These are phyloP conservation scores for Circinella minor DNA, from an alignment of 371 early-diverging fungal genomes.

Conservation along the genomic window DNA sequence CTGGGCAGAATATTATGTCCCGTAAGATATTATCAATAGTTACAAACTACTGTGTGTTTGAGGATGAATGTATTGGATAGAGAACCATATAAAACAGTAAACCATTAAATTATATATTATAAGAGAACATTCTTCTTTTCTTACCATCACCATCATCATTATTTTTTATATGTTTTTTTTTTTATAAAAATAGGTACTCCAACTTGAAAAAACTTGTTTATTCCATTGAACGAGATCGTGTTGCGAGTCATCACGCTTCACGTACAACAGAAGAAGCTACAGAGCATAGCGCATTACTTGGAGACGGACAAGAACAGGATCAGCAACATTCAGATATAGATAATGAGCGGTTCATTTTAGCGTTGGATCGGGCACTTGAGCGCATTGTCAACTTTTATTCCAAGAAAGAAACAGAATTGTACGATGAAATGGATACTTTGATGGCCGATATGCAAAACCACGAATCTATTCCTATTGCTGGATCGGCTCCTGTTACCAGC, in stretches of 20 bases:
- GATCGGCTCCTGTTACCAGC: neutral
- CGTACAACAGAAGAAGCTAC: slow-evolving; percentile 36
- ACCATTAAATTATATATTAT: neutral
- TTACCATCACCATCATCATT: neutral
- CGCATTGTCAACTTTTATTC: slow-evolving; percentile 82
- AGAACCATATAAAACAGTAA: neutral
- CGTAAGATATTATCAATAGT: slow-evolving; percentile 41
- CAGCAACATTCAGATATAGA: slow-evolving; percentile 23
- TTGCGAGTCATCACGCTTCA: slow-evolving; percentile 31
- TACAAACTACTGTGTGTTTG: neutral
- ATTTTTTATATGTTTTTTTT: neutral
- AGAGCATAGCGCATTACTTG: slow-evolving; percentile 50
- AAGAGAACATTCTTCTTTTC: neutral
- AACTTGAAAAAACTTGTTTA: slow-evolving; percentile 91
- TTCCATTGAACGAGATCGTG: slow-evolving; percentile 83
- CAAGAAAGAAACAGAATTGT: slow-evolving; percentile 82
- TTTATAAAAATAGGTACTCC: slow-evolving; percentile 56
- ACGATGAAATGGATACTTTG: slow-evolving; percentile 63
- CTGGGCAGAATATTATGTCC: slow-evolving; percentile 85
- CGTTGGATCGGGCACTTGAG: slow-evolving; percentile 80
- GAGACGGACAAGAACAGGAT: slow-evolving; percentile 11
- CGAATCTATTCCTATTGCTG: slow-evolving; percentile 5
- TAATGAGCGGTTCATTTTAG: slow-evolving; percentile 65
- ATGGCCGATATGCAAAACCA: slow-evolving; percentile 33
- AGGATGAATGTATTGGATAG: neutral